Conservation (phyloP, 306 rosid genomes). For the Gleditsia sinensis region DNA sequence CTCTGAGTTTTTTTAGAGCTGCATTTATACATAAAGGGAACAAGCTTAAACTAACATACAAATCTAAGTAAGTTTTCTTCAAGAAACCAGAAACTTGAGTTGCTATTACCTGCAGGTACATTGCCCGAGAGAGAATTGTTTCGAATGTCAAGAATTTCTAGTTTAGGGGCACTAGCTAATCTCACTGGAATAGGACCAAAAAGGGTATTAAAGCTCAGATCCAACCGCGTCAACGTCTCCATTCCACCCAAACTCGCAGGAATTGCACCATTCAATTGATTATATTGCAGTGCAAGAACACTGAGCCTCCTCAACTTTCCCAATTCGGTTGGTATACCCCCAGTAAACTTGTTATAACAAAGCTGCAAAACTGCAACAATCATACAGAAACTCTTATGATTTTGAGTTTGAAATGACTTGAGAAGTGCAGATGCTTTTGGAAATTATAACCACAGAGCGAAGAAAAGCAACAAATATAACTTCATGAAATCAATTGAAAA, state of each 20-base stretch:
- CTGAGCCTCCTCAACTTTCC: conserved; percentile 58
- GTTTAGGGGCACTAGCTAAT: conserved; percentile 60
- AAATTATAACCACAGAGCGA: background rate
- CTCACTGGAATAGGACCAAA: conserved; percentile 81
- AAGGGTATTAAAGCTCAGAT: conserved; percentile 72
- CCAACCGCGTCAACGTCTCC: conserved; percentile 57
- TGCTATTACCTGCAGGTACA: conserved; percentile 66
- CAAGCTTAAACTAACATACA: conserved; percentile 5
- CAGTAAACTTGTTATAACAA: conserved; percentile 74
- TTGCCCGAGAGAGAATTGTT: conserved; percentile 82
- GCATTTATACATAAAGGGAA: conserved; percentile 28
- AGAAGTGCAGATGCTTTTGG: background rate
- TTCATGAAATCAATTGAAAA: conserved; percentile 1
- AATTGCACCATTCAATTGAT: conserved; percentile 72
- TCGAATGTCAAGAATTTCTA: conserved; percentile 59
- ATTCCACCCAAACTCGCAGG: conserved; percentile 87
- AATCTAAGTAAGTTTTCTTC: background rate
- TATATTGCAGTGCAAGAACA: conserved; percentile 78
- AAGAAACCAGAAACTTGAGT: background rate
- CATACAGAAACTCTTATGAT: background rate
- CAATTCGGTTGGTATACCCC: conserved; percentile 70
- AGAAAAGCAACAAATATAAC: background rate
- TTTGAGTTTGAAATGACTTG: background rate
- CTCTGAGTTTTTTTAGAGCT: conserved; percentile 63
- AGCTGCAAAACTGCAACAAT: conserved; percentile 80